Evolutionary conservation across 2,329 filamentous ascomycete species (phyloP), one percentile per base, ranked within the genome.

Genomic region (Scedosporium dehoogii): DNA sequence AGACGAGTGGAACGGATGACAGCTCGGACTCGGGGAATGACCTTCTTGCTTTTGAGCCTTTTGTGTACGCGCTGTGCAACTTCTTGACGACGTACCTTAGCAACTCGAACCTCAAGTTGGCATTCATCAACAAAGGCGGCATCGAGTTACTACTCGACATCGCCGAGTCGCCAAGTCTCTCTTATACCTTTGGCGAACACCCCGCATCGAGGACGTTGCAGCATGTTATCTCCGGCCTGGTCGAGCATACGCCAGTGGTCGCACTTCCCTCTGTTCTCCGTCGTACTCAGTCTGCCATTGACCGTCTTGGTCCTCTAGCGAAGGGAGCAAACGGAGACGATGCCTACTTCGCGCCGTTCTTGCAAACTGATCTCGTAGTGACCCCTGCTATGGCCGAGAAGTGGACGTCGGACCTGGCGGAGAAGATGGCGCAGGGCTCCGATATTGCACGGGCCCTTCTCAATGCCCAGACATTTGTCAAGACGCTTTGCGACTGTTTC

Each of bases 71-170:
- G 25, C 79, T 91, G 44, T 83, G 88, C 64, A 88, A 85, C 59
- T 99, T 99, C 72, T 75, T 99, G 56, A 73, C 75, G 9, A 70
- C 88, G 1, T 93, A 94, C 71, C 85, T 94, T 64, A 83, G 85
- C 65, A 96, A 96, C 69, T 80, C 83, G 63, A 80, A 80, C 41
- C 82, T 96, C 68, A 92, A 89, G 73, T 77, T 80, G 18, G 82
- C 83, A 25, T 93, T 97, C 69, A 85, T 94, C 65, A 85, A 89
- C 62, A 82, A 83, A 59, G 91, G 92, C 63, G 94, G 91, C 6
- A 85, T 93, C 25, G 91, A 97, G 72, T 81, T 89, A 59, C 79
- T 97, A 21, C 79, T 99, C 61, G 91, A 97, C 70, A 85, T 97
- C 62, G 88, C 88, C 48, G 90, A 89, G 61, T 84, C 92, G 33